Conservation (phyloP, 164 flowering plant species). For the Platanus orientalis region DNA sequence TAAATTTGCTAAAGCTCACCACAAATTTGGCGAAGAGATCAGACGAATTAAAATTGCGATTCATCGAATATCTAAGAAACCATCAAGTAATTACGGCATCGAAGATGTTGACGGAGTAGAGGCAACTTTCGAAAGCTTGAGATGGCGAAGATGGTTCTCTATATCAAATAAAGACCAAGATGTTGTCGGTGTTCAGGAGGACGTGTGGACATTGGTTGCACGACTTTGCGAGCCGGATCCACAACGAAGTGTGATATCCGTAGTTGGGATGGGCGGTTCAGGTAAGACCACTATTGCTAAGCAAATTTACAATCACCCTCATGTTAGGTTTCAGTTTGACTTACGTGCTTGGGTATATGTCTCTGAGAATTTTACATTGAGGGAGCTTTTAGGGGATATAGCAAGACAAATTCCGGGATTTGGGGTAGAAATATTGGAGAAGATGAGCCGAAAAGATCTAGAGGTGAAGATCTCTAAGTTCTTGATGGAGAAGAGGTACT, state of each 20-base stretch:
- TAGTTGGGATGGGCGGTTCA: constrained; percentile 26
- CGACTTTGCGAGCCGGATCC: neutral
- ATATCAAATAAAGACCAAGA: too few species aligned
- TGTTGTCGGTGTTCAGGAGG: too few species aligned
- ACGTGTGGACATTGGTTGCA: neutral
- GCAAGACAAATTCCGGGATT: neutral
- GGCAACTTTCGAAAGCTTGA: too few species aligned
- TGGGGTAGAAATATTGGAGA: neutral
- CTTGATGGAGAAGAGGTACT: constrained; percentile 10
- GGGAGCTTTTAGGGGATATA: constrained; percentile 12
- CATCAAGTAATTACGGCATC: too few species aligned
- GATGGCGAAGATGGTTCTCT: too few species aligned
- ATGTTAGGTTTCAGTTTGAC: constrained; percentile 11
- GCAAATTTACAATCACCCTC: constrained; percentile 11
- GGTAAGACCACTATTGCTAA: too few species aligned
- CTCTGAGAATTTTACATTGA: constrained; percentile 21
- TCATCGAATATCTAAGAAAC: too few species aligned
- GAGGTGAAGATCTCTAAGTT: neutral
- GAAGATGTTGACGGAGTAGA: too few species aligned
- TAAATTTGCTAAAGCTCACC: too few species aligned
- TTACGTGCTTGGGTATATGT: constrained; percentile 22
- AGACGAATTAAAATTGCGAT: too few species aligned
- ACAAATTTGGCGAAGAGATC: too few species aligned
- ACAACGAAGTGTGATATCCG: constrained; percentile 12
- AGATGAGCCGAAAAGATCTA: constrained; percentile 4